Evolutionary conservation across 129 eudicot genomes (phyloP).

Genomic region (Scalesia atractyloides): DNA sequence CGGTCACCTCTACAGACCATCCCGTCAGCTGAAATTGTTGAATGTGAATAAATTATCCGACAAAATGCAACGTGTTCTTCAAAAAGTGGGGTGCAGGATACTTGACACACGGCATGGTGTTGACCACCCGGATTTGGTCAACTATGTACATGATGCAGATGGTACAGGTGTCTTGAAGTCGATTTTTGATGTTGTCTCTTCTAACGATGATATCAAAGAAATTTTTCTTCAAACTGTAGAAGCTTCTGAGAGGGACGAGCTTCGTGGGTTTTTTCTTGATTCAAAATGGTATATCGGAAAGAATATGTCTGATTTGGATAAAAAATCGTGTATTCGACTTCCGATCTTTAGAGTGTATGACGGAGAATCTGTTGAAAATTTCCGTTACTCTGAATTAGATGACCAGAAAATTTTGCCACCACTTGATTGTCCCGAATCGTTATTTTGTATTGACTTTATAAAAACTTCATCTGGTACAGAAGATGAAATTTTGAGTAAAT

Average conservation of each 20-base stretch:
- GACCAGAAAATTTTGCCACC: conserved; percentile 75
- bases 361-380: conserved; percentile 48
- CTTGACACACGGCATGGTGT: conserved; percentile 53
- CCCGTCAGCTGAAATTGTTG: conserved; percentile 61
- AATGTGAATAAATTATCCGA: conserved; percentile 62
- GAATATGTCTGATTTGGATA: conserved; percentile 67
- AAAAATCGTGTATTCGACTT: conserved; percentile 63
- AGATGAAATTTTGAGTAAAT: conserved; percentile 68
- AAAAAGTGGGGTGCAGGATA: conserved; percentile 77
- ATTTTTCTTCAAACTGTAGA: conserved; percentile 51
- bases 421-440: conserved; percentile 50
- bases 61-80: conserved; percentile 55
- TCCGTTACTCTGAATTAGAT: conserved; percentile 63
- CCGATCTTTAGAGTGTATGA: conserved; percentile 71
- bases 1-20: conserved; percentile 79
- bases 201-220: conserved; percentile 36
- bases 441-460: conserved; percentile 64
- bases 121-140: conserved; percentile 74
- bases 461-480: conserved; percentile 52
- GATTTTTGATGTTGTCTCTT: conserved; percentile 68
- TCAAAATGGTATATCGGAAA: conserved; percentile 85
- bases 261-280: conserved; percentile 79
- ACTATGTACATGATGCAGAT: conserved; percentile 63
- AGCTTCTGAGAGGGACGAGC: conserved; percentile 72
- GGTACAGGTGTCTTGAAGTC: conserved; percentile 73